A percentile compares a stretch with the other conserved stretches of the same genome.
Evolutionary conservation across 2,329 filamentous ascomycete genomes (phyloP).

Genomic region (Lecanicillium sp.): DNA sequence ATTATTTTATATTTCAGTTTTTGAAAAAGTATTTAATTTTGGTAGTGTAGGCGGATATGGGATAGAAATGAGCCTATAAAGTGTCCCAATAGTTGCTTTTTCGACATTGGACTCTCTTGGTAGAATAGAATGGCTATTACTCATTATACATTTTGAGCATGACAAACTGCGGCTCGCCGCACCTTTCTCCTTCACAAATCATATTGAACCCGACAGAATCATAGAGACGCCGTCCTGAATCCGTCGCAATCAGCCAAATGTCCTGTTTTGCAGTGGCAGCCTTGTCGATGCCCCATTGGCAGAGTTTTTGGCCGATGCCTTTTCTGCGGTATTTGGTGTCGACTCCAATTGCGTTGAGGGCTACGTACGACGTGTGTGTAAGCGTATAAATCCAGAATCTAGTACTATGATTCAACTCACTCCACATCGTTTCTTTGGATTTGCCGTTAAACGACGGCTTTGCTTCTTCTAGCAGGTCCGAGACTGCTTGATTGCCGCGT

Average conservation of each 20-base stretch:
- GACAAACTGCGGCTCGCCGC: constrained; percentile 4
- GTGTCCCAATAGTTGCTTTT: too few species aligned
- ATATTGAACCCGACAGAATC: constrained; percentile 1
- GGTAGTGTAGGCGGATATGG: too few species aligned
- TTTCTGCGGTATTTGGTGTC: constrained; percentile 6
- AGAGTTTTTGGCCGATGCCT: constrained; percentile 3
- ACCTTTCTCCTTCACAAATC: not conserved
- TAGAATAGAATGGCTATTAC: too few species aligned
- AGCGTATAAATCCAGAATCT: not conserved
- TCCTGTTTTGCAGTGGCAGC: not conserved
- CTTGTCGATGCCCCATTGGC: constrained; percentile 5
- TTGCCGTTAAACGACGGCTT: not conserved
- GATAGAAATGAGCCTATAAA: too few species aligned
- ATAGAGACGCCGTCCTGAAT: not conserved
- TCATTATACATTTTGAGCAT: not conserved
- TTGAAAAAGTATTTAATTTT: too few species aligned
- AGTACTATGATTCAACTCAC: not conserved
- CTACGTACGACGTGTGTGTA: constrained; percentile 8
- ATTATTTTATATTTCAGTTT: not conserved
- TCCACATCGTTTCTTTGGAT: constrained; percentile 1
- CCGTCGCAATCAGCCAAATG: constrained; percentile 2
- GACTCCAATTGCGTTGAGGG: constrained; percentile 11
- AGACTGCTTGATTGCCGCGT: not conserved
- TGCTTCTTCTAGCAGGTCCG: not conserved
- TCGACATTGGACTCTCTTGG: too few species aligned